Evolutionary conservation across 768 basidiomycete genomes (phyloP).

Genomic region (Tulasnella sp.): DNA sequence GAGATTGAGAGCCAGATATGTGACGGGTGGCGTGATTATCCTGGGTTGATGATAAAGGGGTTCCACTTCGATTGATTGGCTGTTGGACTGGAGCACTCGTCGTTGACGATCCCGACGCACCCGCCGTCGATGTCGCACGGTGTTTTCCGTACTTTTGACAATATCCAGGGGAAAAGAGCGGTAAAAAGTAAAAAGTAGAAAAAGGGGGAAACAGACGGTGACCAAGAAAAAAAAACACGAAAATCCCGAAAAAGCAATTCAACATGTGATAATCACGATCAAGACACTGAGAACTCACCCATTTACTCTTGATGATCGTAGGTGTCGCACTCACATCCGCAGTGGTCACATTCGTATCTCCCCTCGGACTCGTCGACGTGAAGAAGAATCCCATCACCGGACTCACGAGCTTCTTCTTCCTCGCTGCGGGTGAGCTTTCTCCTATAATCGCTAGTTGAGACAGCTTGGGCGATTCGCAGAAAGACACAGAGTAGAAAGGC

Average conservation of each 20-base stretch:
- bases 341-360: neutral
- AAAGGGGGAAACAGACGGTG: neutral
- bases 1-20: no score
- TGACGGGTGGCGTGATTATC: no score
- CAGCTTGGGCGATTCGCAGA: neutral
- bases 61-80: no score
- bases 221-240: neutral
- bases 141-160: neutral
- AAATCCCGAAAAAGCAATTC: neutral
- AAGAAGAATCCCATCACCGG: constrained; percentile 13
- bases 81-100: no score
- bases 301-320: constrained; percentile 13
- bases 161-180: neutral
- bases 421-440: neutral
- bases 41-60: no score
- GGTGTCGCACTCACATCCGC: constrained; percentile 1
- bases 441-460: neutral
- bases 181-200: neutral
- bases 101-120: no score
- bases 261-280: neutral
- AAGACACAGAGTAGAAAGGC: neutral
- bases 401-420: no score
- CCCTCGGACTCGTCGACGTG: constrained; percentile 3
- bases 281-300: constrained; percentile 5
- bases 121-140: no score